A percentile compares a stretch with the other conserved stretches of the same genome.
These are phyloP conservation scores for Bipolaris bicolor DNA, from an alignment of 2,329 filamentous ascomycete species.

Conservation along the genomic window DNA sequence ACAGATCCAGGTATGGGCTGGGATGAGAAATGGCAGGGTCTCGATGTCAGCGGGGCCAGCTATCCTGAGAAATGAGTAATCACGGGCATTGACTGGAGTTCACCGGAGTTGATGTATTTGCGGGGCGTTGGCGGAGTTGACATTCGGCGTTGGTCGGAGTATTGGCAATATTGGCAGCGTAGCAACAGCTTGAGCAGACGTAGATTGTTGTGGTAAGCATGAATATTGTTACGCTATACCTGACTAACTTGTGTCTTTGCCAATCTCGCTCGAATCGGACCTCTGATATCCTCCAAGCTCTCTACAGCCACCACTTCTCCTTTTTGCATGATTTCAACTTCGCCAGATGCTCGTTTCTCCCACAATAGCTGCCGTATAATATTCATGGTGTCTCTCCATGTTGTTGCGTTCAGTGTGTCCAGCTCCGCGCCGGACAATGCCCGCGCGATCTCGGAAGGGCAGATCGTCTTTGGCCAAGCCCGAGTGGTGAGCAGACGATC, in stretches of 20 bases:
- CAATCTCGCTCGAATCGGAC: slow-evolving; percentile 55
- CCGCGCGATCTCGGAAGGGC: slow-evolving; percentile 59
- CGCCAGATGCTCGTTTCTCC: slow-evolving; percentile 49
- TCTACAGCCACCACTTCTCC: slow-evolving; percentile 50
- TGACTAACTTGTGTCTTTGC: slow-evolving; percentile 8
- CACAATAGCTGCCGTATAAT: slow-evolving; percentile 52
- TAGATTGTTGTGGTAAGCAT: slow-evolving; percentile 13
- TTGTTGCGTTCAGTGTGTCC: slow-evolving; percentile 21
- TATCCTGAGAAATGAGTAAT: slow-evolving; percentile 30
- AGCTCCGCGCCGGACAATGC: slow-evolving; percentile 53
- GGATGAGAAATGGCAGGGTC: slow-evolving; percentile 48
- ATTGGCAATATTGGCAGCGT: slow-evolving; percentile 7
- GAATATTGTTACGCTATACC: background rate
- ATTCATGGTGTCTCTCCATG: slow-evolving; percentile 59
- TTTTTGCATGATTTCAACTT: slow-evolving; percentile 58
- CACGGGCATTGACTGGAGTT: slow-evolving; percentile 12
- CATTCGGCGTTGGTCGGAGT: slow-evolving; percentile 7
- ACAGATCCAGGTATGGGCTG: slow-evolving; percentile 43
- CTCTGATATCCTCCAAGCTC: slow-evolving; percentile 49
- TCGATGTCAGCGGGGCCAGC: slow-evolving; percentile 46
- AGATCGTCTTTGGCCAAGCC: slow-evolving; percentile 58
- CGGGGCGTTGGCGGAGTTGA: slow-evolving; percentile 9
- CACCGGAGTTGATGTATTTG: slow-evolving; percentile 1
- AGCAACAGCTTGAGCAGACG: background rate
- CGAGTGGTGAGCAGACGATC: slow-evolving; percentile 39